Evolutionary conservation across 2,329 filamentous ascomycete genomes (phyloP).

Genomic region (Penicillium hesseltinei): DNA sequence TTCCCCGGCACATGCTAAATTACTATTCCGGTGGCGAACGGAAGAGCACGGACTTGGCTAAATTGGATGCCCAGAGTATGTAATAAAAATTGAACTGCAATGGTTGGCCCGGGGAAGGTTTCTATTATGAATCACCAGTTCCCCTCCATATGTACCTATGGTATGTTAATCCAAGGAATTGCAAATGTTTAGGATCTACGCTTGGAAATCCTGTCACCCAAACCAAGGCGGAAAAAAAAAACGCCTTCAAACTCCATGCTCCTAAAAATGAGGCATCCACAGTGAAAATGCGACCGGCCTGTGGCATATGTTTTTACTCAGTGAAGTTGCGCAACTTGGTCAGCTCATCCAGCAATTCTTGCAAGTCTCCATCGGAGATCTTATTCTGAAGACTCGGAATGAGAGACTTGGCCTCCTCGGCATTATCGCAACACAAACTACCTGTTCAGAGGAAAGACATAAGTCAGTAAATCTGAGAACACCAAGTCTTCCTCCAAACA

Average conservation of each 20-base stretch:
- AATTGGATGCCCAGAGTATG: background rate
- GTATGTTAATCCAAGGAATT: background rate
- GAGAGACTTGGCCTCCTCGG: conserved; percentile 93
- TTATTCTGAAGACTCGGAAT: conserved; percentile 88
- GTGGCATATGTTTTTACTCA: conserved; percentile 27
- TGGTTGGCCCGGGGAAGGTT: conserved; percentile 1
- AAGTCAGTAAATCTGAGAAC: conserved; percentile 4
- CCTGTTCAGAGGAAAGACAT: conserved; percentile 51
- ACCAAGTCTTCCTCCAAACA: too few species aligned
- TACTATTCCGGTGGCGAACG: conserved; percentile 12
- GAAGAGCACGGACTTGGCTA: background rate
- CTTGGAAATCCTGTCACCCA: conserved; percentile 3
- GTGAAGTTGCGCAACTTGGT: conserved; percentile 66
- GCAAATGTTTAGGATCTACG: background rate
- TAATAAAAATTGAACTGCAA: background rate
- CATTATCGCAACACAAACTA: conserved; percentile 84
- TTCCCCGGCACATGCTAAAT: conserved; percentile 19
- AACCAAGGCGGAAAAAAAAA: background rate
- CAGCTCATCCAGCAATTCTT: conserved; percentile 86
- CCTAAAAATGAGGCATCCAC: conserved; percentile 4
- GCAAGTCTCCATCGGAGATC: conserved; percentile 83
- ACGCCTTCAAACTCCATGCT: conserved; percentile 32
- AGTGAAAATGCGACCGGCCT: background rate
- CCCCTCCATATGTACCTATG: conserved; percentile 4
- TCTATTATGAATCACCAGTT: conserved; percentile 9